Base-by-base conservation (phyloP, 768 basidiomycete species). In the Suillus spraguei region DNA sequence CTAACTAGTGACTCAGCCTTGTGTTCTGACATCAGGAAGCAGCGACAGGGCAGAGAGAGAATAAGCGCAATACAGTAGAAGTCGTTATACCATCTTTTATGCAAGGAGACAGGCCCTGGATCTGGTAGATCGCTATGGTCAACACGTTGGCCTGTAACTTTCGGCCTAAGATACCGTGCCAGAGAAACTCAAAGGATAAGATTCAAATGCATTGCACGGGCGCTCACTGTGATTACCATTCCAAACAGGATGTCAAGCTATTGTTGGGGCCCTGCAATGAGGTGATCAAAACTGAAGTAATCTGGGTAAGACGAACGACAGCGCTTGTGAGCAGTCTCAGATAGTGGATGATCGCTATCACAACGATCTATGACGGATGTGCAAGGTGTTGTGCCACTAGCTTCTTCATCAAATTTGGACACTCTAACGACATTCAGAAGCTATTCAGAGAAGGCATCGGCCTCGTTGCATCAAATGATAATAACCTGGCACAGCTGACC, bases 111-210 rank as follows among this genome's bases (percentile, higher is more conserved):
- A 28, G 7, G 24, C 24, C 36, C 39, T 39, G 10, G 28, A 28
- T 58, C 17, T 41, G 16, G 24, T 28, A 28, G 56, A 58, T 39
- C 24, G 11, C 38, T 58, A 39, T 56, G 56, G 24, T 9, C 28
- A 41, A 39, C 38, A 58, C 17, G 38, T 58, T 41, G 38, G 16
- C 38, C 24, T 39, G 38, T 11, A 28, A 20, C 13, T 20, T 39
- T 28, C 16, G 28, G 16, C 39, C 22, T 58, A 24, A 28, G 17
- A 41, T 28, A 41, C 24, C 39, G 56, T 41, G 28, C 38, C 38
- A 22, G 36, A 41, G 24, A 58, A 50, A 58, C 56, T 58, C 24
- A 41, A 58, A 20, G 56, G 4, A 58, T 58, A 58, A 58, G 56
- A 41, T 58, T 58, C 17, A 39, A 17, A 6, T 41, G 39, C 24